These are phyloP conservation scores for Chytriomyces sp. DNA, from an alignment of 192 early-diverging fungal species.

Conservation along the genomic window DNA sequence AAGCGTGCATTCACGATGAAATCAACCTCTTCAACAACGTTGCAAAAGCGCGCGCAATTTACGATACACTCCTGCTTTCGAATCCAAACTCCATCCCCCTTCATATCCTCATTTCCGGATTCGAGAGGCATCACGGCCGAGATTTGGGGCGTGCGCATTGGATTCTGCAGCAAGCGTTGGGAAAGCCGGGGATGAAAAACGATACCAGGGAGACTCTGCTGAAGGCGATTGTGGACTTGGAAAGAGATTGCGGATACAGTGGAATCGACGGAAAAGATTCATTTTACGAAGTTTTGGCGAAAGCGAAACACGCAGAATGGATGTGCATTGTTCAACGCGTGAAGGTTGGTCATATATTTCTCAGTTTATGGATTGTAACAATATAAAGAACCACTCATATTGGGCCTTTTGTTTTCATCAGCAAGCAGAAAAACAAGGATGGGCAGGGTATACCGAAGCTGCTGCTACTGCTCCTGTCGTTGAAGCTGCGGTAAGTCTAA, in stretches of 20 bases:
- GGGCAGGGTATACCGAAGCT: background rate
- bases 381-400: no score
- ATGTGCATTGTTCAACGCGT: background rate
- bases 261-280: background rate
- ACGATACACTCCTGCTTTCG: conserved; percentile 24
- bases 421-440: background rate
- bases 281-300: conserved; percentile 27
- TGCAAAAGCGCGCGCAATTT: conserved; percentile 30
- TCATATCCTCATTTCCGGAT: conserved; percentile 32
- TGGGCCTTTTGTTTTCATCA: background rate
- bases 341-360: background rate
- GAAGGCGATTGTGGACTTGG: background rate
- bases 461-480: background rate
- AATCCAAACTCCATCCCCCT: conserved; percentile 14
- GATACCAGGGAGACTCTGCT: background rate
- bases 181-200: background rate
- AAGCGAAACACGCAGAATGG: background rate
- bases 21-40: conserved; percentile 41
- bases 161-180: conserved; percentile 35
- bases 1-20: conserved; percentile 32
- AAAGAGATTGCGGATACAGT: conserved; percentile 5
- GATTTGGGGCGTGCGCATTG: conserved; percentile 6
- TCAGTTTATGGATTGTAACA: background rate
- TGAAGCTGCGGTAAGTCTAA: background rate
- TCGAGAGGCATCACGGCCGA: conserved; percentile 44